Conservation (phyloP, 1,284 basidiomycete species). For the Schizophyllum amplum region DNA sequence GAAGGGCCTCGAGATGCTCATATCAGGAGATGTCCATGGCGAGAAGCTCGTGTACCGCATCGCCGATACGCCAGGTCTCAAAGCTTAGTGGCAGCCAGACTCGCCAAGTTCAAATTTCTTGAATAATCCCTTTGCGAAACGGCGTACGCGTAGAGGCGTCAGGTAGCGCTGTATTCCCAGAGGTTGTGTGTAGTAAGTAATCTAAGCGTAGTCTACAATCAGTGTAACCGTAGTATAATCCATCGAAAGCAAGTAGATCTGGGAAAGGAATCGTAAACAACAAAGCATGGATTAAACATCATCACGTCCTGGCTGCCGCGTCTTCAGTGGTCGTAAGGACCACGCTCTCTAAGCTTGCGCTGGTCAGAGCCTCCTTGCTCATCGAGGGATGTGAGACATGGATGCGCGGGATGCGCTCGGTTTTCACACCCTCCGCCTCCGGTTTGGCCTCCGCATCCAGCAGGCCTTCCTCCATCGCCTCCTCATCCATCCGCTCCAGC, state of each 20-base stretch:
- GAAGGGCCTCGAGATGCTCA: not conserved
- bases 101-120: no score
- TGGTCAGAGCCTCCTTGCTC: not conserved
- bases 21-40: not conserved
- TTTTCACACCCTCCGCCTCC: not conserved
- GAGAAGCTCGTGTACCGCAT: not conserved
- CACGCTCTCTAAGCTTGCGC: not conserved
- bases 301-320: no score
- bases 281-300: no score
- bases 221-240: not conserved
- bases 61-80: not conserved
- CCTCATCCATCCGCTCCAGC: not conserved
- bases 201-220: not conserved
- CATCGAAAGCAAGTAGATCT: no score
- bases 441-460: not conserved
- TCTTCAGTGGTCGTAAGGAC: not conserved
- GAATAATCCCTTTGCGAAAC: no score
- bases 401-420: not conserved
- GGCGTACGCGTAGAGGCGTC: no score
- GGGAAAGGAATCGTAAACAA: no score
- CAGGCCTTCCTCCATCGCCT: conserved; percentile 8
- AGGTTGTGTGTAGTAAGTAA: not conserved
- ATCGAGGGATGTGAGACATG: not conserved
- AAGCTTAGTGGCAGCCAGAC: no score
- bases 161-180: no score